Evolutionary conservation across 2,329 filamentous ascomycete species (phyloP).

Genomic region (Aureobasidium vineae): DNA sequence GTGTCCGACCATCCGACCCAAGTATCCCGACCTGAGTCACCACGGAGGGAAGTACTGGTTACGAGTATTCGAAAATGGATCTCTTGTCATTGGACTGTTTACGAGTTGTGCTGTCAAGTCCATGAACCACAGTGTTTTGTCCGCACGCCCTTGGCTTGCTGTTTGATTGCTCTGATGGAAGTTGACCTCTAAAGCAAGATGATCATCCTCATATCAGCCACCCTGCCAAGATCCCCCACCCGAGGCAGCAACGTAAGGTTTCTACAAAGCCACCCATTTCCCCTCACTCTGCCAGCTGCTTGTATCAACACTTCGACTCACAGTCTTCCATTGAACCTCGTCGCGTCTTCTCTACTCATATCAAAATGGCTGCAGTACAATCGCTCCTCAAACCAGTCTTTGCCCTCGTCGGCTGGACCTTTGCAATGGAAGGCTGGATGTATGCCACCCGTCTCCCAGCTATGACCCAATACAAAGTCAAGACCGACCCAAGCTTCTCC

Average conservation of each 20-base stretch:
- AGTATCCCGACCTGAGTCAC: too few species aligned
- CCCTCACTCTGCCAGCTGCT: neutral
- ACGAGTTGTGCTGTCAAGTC: too few species aligned
- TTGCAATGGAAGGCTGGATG: slow-evolving; percentile 46
- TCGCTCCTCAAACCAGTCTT: slow-evolving; percentile 34
- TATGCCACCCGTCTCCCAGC: slow-evolving; percentile 43
- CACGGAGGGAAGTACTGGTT: too few species aligned
- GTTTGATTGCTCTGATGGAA: slow-evolving; percentile 29
- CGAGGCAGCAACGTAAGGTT: slow-evolving; percentile 9
- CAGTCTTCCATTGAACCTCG: neutral
- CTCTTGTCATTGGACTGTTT: too few species aligned
- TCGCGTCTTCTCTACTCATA: neutral
- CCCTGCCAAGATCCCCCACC: neutral
- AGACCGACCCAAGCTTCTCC: slow-evolving; percentile 4
- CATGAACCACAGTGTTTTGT: too few species aligned
- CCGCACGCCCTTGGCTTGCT: too few species aligned
- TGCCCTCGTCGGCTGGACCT: slow-evolving; percentile 41
- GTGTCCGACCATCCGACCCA: too few species aligned
- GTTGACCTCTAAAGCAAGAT: neutral
- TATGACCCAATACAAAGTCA: slow-evolving; percentile 36
- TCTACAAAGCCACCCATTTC: neutral
- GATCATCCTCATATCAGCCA: neutral
- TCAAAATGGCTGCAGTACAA: slow-evolving; percentile 15
- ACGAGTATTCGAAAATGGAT: too few species aligned
- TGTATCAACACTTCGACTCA: neutral